Base-by-base conservation (phyloP, 2,329 filamentous ascomycete species). In the Fusarium sp. region DNA sequence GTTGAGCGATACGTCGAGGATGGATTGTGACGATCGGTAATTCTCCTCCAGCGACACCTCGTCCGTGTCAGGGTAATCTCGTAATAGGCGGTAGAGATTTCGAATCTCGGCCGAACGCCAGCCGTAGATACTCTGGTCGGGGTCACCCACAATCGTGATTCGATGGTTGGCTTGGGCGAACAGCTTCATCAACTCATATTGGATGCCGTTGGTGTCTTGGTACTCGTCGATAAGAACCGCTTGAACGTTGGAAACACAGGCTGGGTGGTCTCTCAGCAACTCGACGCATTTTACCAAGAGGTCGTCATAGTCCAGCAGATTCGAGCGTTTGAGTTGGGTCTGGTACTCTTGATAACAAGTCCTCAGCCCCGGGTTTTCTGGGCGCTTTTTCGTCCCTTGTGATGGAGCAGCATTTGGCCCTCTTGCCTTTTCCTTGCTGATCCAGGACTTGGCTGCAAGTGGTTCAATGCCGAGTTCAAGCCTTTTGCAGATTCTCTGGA, bases 91-190 rank as follows among this genome's bases (percentile, higher is more conserved):
- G 74, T 90, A 90, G 57, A 98, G 87, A 78, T 98, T 99, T 80
- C 93, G 93, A 76, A 96, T 94, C 81, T 99, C 96, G 11, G 97
- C 96, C 9, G 95, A 95, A 22, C 96, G 92, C 88, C 97, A 99
- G 22, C 96, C 94, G 81, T 98, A 99, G 66, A 99, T 99, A 81
- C 95, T 98, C 82, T 99, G 96, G 81, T 99, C 97, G 0, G 97
- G 96, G 80, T 99, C 96, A 36, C 96, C 97, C 6, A 99, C 97
- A 69, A 98, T 94, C 1, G 96, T 98, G 75, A 98, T 96, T n/a
- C 91, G 89, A 65, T 90, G 89, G 50, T 89, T 88, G 25, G 87
- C 85, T 69, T 94, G 91, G 2, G 95, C 94, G 78, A 99, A 92
- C 1, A 98, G 88, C 72, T 90, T 92, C 95, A 98, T 98, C 47